Percentiles rank a stretch among this genome's conserved stretches.
phyloP scores from a whole-genome alignment of 2,329 filamentous ascomycete species.

The Cylindrodendrum hubeiense region DNA sequence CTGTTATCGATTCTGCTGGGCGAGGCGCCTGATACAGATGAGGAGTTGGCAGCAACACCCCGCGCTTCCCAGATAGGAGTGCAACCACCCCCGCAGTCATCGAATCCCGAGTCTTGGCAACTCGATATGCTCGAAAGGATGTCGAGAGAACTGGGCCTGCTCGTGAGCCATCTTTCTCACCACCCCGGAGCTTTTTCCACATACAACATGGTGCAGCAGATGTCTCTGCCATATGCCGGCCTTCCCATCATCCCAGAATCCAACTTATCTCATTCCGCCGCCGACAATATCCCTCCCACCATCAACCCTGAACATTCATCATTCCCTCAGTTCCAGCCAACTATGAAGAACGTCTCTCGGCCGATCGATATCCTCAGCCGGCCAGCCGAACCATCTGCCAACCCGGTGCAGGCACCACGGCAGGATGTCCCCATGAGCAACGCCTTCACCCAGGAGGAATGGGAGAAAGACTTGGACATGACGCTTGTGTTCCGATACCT shows the following conservation, averaged over 20 bases:
- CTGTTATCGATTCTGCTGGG: conserved; percentile 89
- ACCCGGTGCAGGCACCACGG: conserved; percentile 34
- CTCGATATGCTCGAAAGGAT: conserved; percentile 84
- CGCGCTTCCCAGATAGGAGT: conserved; percentile 54
- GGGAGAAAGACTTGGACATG: conserved; percentile 93
- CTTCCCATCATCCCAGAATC: conserved; percentile 74
- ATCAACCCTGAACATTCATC: conserved; percentile 35
- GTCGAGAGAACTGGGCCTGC: conserved; percentile 84
- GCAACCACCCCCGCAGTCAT: conserved; percentile 44
- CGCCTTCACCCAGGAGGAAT: conserved; percentile 79
- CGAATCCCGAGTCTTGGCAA: conserved; percentile 72
- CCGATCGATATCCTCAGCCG: conserved; percentile 53
- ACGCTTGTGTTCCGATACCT: conserved; percentile 93
- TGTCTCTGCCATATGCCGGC: conserved; percentile 81
- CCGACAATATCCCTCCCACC: conserved; percentile 39
- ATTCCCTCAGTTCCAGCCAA: conserved; percentile 61
- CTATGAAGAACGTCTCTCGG: conserved; percentile 53
- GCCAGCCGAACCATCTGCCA: conserved; percentile 36
- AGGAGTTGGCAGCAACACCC: conserved; percentile 62
- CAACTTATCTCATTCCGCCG: conserved; percentile 47
- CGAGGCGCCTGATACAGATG: conserved; percentile 71
- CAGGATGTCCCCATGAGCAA: conserved; percentile 44
- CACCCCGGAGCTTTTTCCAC: conserved; percentile 92
- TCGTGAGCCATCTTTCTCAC: conserved; percentile 83
- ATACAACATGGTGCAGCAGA: conserved; percentile 75